These are phyloP conservation scores for Somion occarium DNA, from an alignment of 1,284 basidiomycete genomes.

Conservation along the genomic window DNA sequence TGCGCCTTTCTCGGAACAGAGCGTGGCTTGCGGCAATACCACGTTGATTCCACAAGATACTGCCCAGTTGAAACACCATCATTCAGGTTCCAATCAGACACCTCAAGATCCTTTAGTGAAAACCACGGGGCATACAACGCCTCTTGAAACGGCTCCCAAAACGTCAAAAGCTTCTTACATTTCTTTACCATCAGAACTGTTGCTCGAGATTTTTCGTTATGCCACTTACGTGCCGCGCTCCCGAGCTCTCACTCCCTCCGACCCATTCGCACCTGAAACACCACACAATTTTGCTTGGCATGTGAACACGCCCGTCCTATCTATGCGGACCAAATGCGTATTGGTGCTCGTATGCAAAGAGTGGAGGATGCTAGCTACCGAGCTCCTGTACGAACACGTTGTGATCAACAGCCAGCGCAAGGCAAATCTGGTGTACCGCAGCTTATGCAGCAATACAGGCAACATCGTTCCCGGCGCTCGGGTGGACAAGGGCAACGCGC, in stretches of 20 bases:
- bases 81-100: background rate
- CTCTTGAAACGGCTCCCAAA: background rate
- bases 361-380: constrained; percentile 41
- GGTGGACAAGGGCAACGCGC: background rate
- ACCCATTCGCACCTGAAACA: constrained; percentile 20
- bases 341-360: constrained; percentile 44
- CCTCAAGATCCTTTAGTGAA: background rate
- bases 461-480: background rate
- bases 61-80: too few relatives aligned
- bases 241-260: constrained; percentile 18
- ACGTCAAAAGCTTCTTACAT: background rate
- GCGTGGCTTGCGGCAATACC: too few relatives aligned
- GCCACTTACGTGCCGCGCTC: constrained; percentile 40
- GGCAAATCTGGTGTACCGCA: constrained; percentile 16
- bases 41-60: too few relatives aligned
- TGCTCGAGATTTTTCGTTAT: constrained; percentile 54
- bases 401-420: constrained; percentile 18
- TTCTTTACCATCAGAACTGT: constrained; percentile 44
- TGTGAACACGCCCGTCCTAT: constrained; percentile 25
- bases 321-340: constrained; percentile 42
- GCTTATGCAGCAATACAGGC: constrained; percentile 14
- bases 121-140: background rate
- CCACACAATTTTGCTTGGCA: constrained; percentile 25
- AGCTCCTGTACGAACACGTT: constrained; percentile 45
- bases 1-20: too few relatives aligned